Evolutionary conservation across 2,329 filamentous ascomycete genomes (phyloP).

Genomic region (Penicillium expansum): DNA sequence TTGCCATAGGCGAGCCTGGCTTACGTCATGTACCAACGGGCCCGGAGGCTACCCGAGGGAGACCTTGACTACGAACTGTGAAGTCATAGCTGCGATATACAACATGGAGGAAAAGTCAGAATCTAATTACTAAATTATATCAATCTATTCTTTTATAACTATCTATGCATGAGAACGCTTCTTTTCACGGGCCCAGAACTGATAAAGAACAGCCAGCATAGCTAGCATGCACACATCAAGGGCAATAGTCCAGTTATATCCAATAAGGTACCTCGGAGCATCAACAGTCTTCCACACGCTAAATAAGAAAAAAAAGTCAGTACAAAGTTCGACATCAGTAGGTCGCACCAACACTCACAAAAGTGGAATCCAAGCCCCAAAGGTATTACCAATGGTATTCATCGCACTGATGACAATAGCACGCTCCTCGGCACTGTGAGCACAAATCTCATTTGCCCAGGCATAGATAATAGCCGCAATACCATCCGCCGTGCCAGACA

Average conservation of each 20-base stretch:
- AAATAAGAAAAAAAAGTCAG: neutral
- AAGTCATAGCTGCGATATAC: neutral
- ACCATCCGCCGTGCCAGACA: conserved; percentile 22
- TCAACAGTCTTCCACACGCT: conserved; percentile 31
- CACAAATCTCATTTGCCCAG: conserved; percentile 27
- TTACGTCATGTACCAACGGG: neutral
- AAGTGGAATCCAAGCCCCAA: conserved; percentile 30
- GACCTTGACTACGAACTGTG: too few species aligned
- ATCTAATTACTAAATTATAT: neutral
- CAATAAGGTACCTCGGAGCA: conserved; percentile 29
- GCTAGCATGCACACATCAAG: conserved; percentile 30
- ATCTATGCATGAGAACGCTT: conserved; percentile 3
- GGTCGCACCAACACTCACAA: conserved; percentile 16
- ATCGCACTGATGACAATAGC: conserved; percentile 25
- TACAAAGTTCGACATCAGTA: neutral
- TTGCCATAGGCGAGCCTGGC: neutral
- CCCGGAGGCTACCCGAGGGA: too few species aligned
- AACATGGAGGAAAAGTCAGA: neutral
- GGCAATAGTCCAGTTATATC: conserved; percentile 30
- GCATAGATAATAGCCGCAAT: conserved; percentile 25
- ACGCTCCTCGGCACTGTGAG: conserved; percentile 34
- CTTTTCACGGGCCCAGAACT: conserved; percentile 20
- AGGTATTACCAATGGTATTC: conserved; percentile 35
- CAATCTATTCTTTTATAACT: neutral
- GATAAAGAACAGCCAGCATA: conserved; percentile 19